Evolutionary conservation across 768 basidiomycete species (phyloP).

Genomic region (Mycena latifolia): DNA sequence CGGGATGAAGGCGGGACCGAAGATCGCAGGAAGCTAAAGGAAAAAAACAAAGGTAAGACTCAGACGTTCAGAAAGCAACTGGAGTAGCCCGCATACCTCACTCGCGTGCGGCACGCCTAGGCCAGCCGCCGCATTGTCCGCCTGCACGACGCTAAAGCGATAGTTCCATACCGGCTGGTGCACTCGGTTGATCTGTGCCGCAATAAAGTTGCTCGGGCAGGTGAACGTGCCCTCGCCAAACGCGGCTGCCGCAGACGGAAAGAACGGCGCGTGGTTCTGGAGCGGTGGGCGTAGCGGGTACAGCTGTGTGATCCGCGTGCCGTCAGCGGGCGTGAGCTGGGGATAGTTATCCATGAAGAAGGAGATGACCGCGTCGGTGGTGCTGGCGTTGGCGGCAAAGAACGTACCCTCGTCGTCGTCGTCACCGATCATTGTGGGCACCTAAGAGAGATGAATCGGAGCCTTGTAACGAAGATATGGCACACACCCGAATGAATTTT

Average conservation of each 20-base stretch:
- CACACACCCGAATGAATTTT: constrained; percentile 25
- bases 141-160: constrained; percentile 30
- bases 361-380: constrained; percentile 17
- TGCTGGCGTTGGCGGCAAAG: constrained; percentile 18
- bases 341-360: constrained; percentile 25
- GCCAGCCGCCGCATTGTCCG: constrained; percentile 14
- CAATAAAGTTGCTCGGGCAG: constrained; percentile 28
- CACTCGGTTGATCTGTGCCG: constrained; percentile 17
- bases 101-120: constrained; percentile 27
- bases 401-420: constrained; percentile 7
- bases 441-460: constrained; percentile 16
- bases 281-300: constrained; percentile 23
- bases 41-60: constrained; percentile 13
- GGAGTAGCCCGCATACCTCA: constrained; percentile 17
- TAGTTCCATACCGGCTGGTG: constrained; percentile 23
- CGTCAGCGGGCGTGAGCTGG: constrained; percentile 16
- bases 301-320: constrained; percentile 15
- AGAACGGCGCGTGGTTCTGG: constrained; percentile 21
- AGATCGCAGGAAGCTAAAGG: constrained; percentile 23
- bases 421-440: constrained; percentile 22
- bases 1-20: constrained; percentile 25
- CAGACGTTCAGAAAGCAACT: constrained; percentile 3
- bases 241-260: constrained; percentile 20
- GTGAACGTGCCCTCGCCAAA: constrained; percentile 25
- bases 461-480: constrained; percentile 6